Evolutionary conservation across 2,329 filamentous ascomycete genomes (phyloP).

Genomic region (Tolypocladium guangdongense): DNA sequence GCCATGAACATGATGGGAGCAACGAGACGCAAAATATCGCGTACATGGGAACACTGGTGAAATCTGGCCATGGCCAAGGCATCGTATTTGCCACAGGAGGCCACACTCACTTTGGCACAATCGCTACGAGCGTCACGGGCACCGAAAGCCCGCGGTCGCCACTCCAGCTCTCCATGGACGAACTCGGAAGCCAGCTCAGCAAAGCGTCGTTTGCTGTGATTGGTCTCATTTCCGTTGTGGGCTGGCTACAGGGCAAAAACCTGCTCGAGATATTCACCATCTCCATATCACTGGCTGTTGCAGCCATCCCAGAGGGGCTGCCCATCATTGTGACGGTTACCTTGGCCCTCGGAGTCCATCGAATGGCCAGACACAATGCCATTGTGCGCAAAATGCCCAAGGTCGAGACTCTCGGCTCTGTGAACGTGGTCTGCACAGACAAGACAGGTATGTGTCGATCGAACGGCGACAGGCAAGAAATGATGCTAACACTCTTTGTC

Average conservation of each 20-base stretch:
- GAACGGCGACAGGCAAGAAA: not conserved
- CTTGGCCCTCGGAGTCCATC: slow-evolving; percentile 82
- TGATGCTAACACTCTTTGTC: not conserved
- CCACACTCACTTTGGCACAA: slow-evolving; percentile 90
- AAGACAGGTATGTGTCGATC: slow-evolving; percentile 55
- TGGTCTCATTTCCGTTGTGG: slow-evolving; percentile 81
- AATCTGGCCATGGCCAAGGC: slow-evolving; percentile 89
- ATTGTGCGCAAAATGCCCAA: slow-evolving; percentile 94
- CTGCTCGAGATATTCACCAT: slow-evolving; percentile 95
- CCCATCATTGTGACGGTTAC: slow-evolving; percentile 98
- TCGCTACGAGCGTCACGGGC: slow-evolving; percentile 84
- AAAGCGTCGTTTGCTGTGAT: slow-evolving; percentile 96
- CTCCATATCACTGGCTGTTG: slow-evolving; percentile 90
- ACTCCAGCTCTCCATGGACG: slow-evolving; percentile 91
- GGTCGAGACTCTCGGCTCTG: slow-evolving; percentile 94
- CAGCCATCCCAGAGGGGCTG: slow-evolving; percentile 89
- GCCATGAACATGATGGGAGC: slow-evolving; percentile 46
- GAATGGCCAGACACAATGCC: slow-evolving; percentile 90
- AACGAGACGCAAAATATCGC: slow-evolving; percentile 83
- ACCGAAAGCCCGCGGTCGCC: slow-evolving; percentile 94
- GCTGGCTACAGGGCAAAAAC: slow-evolving; percentile 79
- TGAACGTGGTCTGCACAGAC: slow-evolving; percentile 98
- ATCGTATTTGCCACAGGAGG: slow-evolving; percentile 95
- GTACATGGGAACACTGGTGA: slow-evolving; percentile 95
- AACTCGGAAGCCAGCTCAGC: slow-evolving; percentile 90